phyloP scores from a whole-genome alignment of 208 protist genomes.

The Leishmania amazonensis region DNA sequence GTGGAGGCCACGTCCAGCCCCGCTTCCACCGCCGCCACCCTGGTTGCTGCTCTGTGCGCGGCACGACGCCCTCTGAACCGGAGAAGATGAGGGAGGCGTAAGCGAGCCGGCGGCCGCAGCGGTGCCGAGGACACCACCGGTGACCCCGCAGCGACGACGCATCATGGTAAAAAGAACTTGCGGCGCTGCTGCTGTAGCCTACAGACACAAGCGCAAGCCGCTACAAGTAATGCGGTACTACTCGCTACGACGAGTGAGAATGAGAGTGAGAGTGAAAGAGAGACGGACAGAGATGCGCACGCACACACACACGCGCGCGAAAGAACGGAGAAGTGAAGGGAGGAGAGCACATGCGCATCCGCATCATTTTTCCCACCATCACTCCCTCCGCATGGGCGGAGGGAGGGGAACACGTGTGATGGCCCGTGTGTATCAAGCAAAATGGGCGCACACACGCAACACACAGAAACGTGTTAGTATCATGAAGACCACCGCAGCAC shows the following conservation, averaged over 20 bases:
- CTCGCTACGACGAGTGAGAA: neutral
- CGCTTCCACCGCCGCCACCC: conserved; percentile 2
- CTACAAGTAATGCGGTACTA: neutral
- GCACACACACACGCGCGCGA: neutral
- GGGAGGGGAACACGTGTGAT: neutral
- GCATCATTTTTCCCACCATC: neutral
- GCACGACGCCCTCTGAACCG: neutral
- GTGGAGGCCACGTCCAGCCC: conserved; percentile 16
- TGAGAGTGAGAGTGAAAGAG: neutral
- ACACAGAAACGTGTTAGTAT: neutral
- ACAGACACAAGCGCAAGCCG: neutral
- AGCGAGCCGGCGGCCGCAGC: neutral
- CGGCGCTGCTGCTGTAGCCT: neutral
- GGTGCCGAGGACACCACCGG: neutral
- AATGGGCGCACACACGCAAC: neutral
- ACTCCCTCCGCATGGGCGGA: neutral
- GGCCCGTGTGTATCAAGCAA: neutral
- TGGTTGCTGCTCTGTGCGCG: conserved; percentile 26
- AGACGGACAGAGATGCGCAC: neutral
- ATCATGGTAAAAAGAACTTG: conserved; percentile 28
- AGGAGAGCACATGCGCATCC: neutral
- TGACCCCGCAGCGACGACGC: conserved; percentile 33
- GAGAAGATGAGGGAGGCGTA: neutral
- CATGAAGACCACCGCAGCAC: too few relatives aligned
- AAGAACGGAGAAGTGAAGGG: neutral